Conservation (phyloP, 768 basidiomycete species). For the Rhodosporidiobolus sp. region DNA sequence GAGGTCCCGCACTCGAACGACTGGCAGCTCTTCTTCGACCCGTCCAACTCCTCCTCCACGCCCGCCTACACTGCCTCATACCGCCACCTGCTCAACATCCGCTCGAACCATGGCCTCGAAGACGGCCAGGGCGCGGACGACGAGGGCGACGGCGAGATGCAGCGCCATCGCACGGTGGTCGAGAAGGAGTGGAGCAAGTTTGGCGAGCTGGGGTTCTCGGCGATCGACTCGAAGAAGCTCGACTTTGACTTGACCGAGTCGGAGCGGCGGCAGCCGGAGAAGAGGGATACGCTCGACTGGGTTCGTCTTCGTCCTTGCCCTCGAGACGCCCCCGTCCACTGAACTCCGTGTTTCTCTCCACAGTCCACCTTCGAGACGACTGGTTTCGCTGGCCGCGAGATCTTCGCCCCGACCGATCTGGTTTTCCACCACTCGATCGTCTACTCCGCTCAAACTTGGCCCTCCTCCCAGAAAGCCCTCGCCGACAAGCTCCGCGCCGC, state of each 20-base stretch:
- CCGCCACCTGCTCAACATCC: slow-evolving; percentile 45
- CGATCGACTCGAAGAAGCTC: slow-evolving; percentile 64
- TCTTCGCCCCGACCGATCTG: slow-evolving; percentile 50
- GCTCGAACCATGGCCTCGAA: slow-evolving; percentile 33
- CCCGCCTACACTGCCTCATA: slow-evolving; percentile 37
- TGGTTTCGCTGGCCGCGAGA: slow-evolving; percentile 43
- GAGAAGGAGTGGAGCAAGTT: slow-evolving; percentile 74
- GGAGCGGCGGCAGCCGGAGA: slow-evolving; percentile 62
- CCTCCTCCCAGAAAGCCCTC: slow-evolving; percentile 7
- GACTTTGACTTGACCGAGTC: slow-evolving; percentile 90
- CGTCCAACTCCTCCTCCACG: background rate
- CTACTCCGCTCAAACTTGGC: slow-evolving; percentile 62
- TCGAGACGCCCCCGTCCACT: background rate
- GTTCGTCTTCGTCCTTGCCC: background rate
- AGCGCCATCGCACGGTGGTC: slow-evolving; percentile 32
- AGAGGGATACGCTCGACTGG: slow-evolving; percentile 43
- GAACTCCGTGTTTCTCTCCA: too few species aligned
- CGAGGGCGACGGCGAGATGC: slow-evolving; percentile 38
- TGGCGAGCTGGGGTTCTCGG: slow-evolving; percentile 59
- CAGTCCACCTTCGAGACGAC: slow-evolving; percentile 35
- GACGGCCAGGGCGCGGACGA: slow-evolving; percentile 4
- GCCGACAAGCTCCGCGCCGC: slow-evolving; percentile 20
- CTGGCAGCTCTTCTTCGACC: slow-evolving; percentile 40
- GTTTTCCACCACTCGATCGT: slow-evolving; percentile 65
- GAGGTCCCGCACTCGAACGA: slow-evolving; percentile 47